Percentiles rank a stretch among this genome's conserved stretches.
These are phyloP conservation scores for Neurospora sp. DNA, from an alignment of 495 filamentous ascomycete genomes.

Conservation along the genomic window DNA sequence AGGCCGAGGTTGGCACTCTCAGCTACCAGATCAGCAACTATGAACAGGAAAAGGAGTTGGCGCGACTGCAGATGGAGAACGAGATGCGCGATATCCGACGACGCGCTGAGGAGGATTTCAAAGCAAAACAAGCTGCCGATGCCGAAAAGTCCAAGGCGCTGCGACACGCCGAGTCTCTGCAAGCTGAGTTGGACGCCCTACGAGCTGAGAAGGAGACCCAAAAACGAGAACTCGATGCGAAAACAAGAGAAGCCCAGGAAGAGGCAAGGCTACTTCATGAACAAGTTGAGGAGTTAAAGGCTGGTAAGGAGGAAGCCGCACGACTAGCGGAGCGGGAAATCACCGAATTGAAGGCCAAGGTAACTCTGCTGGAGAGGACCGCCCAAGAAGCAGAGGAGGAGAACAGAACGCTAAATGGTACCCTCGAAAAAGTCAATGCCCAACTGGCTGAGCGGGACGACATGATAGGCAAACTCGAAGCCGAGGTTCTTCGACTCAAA, in stretches of 20 bases:
- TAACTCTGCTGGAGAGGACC: conserved; percentile 54
- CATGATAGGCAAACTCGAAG: conserved; percentile 63
- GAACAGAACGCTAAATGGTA: conserved; percentile 48
- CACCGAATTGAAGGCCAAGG: conserved; percentile 60
- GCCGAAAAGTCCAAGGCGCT: conserved; percentile 54
- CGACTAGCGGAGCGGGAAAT: conserved; percentile 59
- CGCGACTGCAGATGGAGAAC: conserved; percentile 65
- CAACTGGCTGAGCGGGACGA: conserved; percentile 56
- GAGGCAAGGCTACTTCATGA: conserved; percentile 63
- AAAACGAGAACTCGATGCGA: conserved; percentile 59
- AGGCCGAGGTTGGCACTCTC: conserved; percentile 44
- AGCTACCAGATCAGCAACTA: conserved; percentile 51
- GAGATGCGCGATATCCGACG: conserved; percentile 66
- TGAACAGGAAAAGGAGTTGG: conserved; percentile 78
- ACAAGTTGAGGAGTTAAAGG: conserved; percentile 64
- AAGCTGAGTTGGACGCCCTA: conserved; percentile 58
- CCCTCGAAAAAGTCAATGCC: conserved; percentile 56
- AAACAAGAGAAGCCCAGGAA: conserved; percentile 59
- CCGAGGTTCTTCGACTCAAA: conserved; percentile 70
- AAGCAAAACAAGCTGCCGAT: conserved; percentile 67
- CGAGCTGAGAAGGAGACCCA: conserved; percentile 39
- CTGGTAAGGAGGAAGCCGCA: conserved; percentile 58
- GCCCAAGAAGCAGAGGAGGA: conserved; percentile 66
- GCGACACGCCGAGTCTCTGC: conserved; percentile 61
- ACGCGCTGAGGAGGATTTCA: conserved; percentile 73